Conservation (phyloP, 139 green algal genomes). For the Coelastrella sp. region DNA sequence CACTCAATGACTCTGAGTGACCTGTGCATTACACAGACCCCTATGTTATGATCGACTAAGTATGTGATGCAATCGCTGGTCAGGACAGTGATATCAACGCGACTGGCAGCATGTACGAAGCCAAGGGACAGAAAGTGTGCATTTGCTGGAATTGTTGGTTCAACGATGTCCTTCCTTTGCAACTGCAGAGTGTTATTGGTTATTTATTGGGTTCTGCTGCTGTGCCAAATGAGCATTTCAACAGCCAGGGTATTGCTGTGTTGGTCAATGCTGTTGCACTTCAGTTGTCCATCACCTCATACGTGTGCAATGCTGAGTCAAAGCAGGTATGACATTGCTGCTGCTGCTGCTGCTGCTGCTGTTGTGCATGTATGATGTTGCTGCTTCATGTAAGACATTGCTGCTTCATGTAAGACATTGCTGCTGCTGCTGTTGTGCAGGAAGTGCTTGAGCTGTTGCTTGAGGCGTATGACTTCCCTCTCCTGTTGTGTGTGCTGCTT, state of each 20-base stretch:
- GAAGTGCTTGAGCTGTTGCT: constrained; percentile 21
- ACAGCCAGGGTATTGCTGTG: background rate
- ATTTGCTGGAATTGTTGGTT: too few species aligned
- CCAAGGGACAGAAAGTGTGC: too few species aligned
- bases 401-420: background rate
- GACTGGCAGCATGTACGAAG: too few species aligned
- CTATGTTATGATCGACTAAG: too few species aligned
- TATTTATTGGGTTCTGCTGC: too few species aligned
- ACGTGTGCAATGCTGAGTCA: background rate
- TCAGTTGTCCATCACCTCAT: background rate
- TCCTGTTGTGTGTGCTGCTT: constrained; percentile 37
- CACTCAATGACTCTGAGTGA: too few species aligned
- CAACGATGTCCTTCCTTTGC: too few species aligned
- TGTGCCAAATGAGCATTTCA: too few species aligned
- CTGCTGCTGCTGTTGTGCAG: constrained; percentile 20
- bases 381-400: background rate
- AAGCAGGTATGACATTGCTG: background rate
- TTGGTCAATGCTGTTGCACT: background rate
- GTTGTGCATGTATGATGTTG: background rate
- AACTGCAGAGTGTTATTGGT: too few species aligned
- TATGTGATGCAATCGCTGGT: too few species aligned
- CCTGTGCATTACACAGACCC: too few species aligned
- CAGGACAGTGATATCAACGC: too few species aligned
- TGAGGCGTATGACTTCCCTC: constrained; percentile 16
- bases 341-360: background rate